Percentiles rank a stretch among this genome's conserved stretches.
These are phyloP conservation scores for Sugiyamaella smithiae DNA, from an alignment of 805 yeast species.

Conservation along the genomic window DNA sequence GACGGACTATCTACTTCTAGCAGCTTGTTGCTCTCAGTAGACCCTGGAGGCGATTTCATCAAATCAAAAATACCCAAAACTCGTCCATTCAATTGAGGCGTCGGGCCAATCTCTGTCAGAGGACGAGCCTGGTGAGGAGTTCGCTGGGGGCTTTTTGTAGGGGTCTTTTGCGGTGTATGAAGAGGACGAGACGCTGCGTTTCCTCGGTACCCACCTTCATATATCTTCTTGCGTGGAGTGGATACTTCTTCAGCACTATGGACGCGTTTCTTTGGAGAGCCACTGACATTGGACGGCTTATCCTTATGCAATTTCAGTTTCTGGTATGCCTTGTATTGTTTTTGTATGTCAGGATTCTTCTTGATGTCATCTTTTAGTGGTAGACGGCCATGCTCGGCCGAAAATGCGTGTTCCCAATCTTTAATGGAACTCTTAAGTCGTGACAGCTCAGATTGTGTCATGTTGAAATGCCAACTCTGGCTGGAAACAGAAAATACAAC, in stretches of 20 bases:
- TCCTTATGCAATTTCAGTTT: slow-evolving; percentile 5
- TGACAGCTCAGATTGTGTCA: neutral
- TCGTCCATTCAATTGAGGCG: slow-evolving; percentile 81
- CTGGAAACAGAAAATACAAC: too few relatives aligned
- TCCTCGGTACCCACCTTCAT: neutral
- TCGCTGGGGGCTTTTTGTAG: slow-evolving; percentile 1
- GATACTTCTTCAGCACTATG: neutral
- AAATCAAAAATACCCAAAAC: slow-evolving; percentile 72
- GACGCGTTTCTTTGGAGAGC: neutral
- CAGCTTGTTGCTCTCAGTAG: neutral
- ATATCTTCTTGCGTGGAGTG: neutral
- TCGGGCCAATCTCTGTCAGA: slow-evolving; percentile 64
- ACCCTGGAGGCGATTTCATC: neutral
- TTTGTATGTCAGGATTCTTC: slow-evolving; percentile 29
- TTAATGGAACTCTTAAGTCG: slow-evolving; percentile 46
- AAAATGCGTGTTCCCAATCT: slow-evolving; percentile 53
- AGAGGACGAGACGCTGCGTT: slow-evolving; percentile 7
- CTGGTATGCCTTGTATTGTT: slow-evolving; percentile 25
- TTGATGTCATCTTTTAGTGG: slow-evolving; percentile 52
- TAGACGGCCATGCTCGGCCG: slow-evolving; percentile 37
- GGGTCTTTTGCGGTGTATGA: slow-evolving; percentile 11
- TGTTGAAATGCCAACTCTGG: too few relatives aligned
- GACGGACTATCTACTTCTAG: neutral
- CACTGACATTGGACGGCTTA: neutral
- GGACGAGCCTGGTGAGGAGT: slow-evolving; percentile 12